A percentile compares a stretch with the other conserved stretches of the same genome.
Evolutionary conservation across 139 green algal genomes (phyloP).

Genomic region (Tetraselmis chui): DNA sequence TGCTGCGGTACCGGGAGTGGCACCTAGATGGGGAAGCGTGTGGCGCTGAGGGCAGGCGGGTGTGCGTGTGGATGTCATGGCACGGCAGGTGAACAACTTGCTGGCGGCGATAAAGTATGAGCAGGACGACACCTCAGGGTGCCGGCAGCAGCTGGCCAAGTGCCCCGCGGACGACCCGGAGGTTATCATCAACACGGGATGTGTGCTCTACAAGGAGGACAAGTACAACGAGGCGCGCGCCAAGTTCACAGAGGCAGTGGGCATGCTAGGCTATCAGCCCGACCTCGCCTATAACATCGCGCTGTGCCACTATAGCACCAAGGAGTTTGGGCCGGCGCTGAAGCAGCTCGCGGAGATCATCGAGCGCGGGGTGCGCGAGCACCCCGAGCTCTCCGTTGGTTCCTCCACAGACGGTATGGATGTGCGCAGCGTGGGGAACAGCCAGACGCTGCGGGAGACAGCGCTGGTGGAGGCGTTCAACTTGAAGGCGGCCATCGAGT

Average conservation of each 20-base stretch:
- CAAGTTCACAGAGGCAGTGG: constrained; percentile 54
- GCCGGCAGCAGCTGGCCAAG: constrained; percentile 57
- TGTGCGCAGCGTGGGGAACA: constrained; percentile 75
- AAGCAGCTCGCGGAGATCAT: constrained; percentile 78
- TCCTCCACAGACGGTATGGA: constrained; percentile 62
- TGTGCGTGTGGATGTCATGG: constrained; percentile 36
- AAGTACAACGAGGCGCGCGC: constrained; percentile 44
- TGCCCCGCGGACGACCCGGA: constrained; percentile 41
- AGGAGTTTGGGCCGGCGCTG: constrained; percentile 65
- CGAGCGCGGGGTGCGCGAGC: constrained; percentile 65
- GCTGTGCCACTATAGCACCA: constrained; percentile 73
- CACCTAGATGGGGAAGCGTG: no score
- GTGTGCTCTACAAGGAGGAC: constrained; percentile 70
- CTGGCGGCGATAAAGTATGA: constrained; percentile 68
- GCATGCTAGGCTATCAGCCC: constrained; percentile 32
- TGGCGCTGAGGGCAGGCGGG: no score
- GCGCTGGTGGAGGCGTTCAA: constrained; percentile 87
- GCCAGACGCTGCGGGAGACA: constrained; percentile 64
- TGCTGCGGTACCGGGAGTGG: no score
- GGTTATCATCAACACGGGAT: constrained; percentile 55
- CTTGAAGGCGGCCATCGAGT: constrained; percentile 80
- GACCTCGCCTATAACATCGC: constrained; percentile 77
- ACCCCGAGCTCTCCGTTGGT: constrained; percentile 80
- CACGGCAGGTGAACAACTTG: constrained; percentile 40
- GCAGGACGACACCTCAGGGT: constrained; percentile 64